Base-by-base conservation (phyloP, 805 yeast genomes). In the Saccharomycopsis sp. region DNA sequence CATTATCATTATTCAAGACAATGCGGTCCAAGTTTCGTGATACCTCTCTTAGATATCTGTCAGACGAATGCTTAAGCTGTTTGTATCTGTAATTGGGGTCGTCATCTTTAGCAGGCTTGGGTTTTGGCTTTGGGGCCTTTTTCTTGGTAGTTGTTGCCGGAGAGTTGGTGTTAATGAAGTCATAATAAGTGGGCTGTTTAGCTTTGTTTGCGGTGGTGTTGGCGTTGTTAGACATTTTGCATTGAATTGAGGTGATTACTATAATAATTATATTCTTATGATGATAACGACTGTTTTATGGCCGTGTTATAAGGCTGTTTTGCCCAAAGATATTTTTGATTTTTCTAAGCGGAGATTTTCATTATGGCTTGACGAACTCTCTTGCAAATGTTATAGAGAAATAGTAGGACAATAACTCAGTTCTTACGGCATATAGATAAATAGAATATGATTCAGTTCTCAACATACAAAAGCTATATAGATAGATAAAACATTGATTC, bases 11-110 rank as follows among this genome's bases (percentile, higher is more conserved):
- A 17, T 17, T 29, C 47, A 20, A 42, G n/a, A 25, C 49, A 15
- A 53, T 53, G 8, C 38, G 14, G 3, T 34, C 38, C 47, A 53
- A 53, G 14, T 29, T 53, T 15, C 20, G 19, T 14, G 47, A 23
- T 12, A 53, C 42, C 23, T 35, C 38, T 41, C 25, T 53, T n/a
- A 41, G 44, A 34, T 34, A 53, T 41, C 38, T 53, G 7, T n/a
- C 23, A 3, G 56, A 53, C 42, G 34, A 25, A 24, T 53, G 56
- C 20, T 53, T 53, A 14, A 53, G 12, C 29, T 53, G 50, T 41
- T 53, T 53, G 49, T 53, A 53, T 22, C 47, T 12, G 20, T 35
- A 29, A 12, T 29, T 7, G 38, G 38, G 38, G 12, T 29, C 38
- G 12, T 29, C 38, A 29, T 29, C 38, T 12, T 29, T 29, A 12